Conservation (phyloP, 805 yeast species). For the Pichia gijzeniarum region DNA sequence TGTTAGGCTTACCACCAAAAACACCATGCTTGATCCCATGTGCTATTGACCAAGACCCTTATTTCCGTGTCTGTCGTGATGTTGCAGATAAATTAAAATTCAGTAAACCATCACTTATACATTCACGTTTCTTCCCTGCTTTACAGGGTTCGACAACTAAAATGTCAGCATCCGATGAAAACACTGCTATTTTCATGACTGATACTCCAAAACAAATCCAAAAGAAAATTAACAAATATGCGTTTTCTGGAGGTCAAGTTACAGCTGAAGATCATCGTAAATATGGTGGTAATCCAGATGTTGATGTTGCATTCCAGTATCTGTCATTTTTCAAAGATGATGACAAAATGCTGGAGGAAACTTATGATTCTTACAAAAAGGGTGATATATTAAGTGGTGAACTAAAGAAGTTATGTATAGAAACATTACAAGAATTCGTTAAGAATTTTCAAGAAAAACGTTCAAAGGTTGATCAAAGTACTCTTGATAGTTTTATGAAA, state of each 20-base stretch:
- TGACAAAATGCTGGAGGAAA: conserved; percentile 63
- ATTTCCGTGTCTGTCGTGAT: conserved; percentile 94
- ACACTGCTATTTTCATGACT: conserved; percentile 89
- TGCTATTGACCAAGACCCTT: conserved; percentile 99
- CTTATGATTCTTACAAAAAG: conserved; percentile 57
- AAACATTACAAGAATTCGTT: conserved; percentile 72
- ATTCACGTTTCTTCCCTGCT: conserved; percentile 96
- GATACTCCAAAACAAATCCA: conserved; percentile 89
- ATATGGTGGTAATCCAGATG: conserved; percentile 89
- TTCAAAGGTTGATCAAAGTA: conserved; percentile 52
- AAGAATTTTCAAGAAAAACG: conserved; percentile 77
- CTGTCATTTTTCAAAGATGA: conserved; percentile 84
- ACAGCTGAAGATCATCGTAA: conserved; percentile 86
- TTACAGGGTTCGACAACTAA: conserved; percentile 93
- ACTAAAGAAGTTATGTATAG: conserved; percentile 82
- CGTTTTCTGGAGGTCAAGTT: conserved; percentile 90
- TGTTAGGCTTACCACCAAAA: conserved; percentile 77
- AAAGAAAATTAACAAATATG: conserved; percentile 93
- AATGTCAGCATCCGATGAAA: conserved; percentile 93
- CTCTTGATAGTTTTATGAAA: conserved; percentile 65
- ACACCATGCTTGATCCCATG: conserved; percentile 97
- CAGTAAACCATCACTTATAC: conserved; percentile 86
- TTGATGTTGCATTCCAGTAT: conserved; percentile 93
- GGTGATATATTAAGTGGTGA: conserved; percentile 92
- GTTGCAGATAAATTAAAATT: conserved; percentile 91